Percentiles rank a stretch among this genome's conserved stretches.
Evolutionary conservation across 495 filamentous ascomycete genomes (phyloP).

Genomic region (Neurospora sp.): DNA sequence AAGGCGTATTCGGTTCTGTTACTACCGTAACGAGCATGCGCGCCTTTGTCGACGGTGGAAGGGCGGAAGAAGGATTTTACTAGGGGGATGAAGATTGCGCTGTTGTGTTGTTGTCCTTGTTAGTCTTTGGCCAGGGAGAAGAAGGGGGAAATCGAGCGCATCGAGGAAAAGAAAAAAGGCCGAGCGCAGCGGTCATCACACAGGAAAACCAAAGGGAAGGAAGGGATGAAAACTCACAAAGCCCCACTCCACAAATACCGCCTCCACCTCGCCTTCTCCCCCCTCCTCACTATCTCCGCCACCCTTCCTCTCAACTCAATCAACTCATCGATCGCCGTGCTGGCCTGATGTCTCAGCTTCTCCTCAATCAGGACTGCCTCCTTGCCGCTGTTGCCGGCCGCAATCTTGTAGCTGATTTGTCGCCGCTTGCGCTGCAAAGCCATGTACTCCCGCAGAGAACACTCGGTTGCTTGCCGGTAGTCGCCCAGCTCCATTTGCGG

Average conservation of each 20-base stretch:
- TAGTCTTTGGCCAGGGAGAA: not conserved
- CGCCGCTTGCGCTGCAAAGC: slow-evolving; percentile 16
- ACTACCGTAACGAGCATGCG: not conserved
- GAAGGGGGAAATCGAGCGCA: not conserved
- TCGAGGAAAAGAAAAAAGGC: not conserved
- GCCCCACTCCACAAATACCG: slow-evolving; percentile 30
- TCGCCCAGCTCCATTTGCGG: slow-evolving; percentile 2
- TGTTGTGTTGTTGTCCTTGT: slow-evolving; percentile 4
- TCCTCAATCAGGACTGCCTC: slow-evolving; percentile 16
- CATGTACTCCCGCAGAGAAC: slow-evolving; percentile 27
- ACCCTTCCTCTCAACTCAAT: slow-evolving; percentile 21
- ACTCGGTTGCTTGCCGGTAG: slow-evolving; percentile 17
- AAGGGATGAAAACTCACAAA: slow-evolving; percentile 21
- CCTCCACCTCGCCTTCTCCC: slow-evolving; percentile 32
- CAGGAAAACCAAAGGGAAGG: not conserved
- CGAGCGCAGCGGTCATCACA: too few relatives aligned
- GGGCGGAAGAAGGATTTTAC: slow-evolving; percentile 32
- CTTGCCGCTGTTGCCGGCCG: not conserved
- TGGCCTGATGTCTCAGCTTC: slow-evolving; percentile 24
- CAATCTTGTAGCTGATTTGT: slow-evolving; percentile 1
- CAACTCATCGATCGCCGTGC: slow-evolving; percentile 24
- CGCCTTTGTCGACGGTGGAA: slow-evolving; percentile 13
- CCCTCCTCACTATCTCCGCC: slow-evolving; percentile 17
- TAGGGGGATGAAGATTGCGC: slow-evolving; percentile 33
- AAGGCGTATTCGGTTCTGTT: slow-evolving; percentile 41